Evolutionary conservation across 495 filamentous ascomycete genomes (phyloP).

Genomic region (Barbatosphaeria neglecta): DNA sequence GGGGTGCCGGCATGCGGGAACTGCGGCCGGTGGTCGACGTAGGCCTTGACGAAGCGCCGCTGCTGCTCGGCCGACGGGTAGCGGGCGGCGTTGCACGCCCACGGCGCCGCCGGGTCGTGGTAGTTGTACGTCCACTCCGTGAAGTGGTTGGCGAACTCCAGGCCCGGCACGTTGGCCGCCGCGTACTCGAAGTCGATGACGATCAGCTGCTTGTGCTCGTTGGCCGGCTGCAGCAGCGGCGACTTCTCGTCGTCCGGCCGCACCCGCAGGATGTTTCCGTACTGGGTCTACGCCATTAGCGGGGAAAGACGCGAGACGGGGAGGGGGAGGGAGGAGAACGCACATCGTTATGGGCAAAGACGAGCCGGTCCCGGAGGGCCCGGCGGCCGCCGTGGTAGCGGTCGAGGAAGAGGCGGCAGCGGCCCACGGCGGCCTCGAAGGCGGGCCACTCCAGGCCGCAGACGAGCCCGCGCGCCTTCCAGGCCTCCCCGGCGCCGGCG

Average conservation of each 20-base stretch:
- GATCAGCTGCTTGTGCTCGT: conserved; percentile 86
- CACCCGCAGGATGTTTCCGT: conserved; percentile 92
- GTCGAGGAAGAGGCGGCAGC: conserved; percentile 63
- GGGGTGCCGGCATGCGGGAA: conserved; percentile 45
- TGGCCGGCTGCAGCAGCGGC: conserved; percentile 75
- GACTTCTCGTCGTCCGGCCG: conserved; percentile 68
- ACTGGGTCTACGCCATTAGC: conserved; percentile 65
- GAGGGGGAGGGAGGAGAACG: conserved; percentile 16
- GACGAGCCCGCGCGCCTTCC: conserved; percentile 61
- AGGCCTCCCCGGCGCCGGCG: conserved; percentile 28
- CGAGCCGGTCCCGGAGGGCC: conserved; percentile 59
- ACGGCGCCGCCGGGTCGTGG: conserved; percentile 53
- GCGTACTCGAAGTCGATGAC: conserved; percentile 99
- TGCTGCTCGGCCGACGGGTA: conserved; percentile 81
- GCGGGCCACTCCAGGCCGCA: conserved; percentile 76
- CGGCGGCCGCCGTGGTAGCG: conserved; percentile 55
- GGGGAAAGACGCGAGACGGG: conserved; percentile 2
- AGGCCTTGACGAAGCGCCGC: conserved; percentile 69
- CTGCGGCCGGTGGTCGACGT: conserved; percentile 66
- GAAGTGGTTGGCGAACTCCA: conserved; percentile 98
- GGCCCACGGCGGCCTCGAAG: conserved; percentile 66
- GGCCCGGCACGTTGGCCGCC: conserved; percentile 72
- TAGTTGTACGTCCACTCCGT: conserved; percentile 99
- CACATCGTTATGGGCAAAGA: conserved; percentile 97
- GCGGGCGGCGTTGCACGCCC: conserved; percentile 49